Base-by-base conservation (phyloP, 495 filamentous ascomycete species). In the Penicillium waksmanii region DNA sequence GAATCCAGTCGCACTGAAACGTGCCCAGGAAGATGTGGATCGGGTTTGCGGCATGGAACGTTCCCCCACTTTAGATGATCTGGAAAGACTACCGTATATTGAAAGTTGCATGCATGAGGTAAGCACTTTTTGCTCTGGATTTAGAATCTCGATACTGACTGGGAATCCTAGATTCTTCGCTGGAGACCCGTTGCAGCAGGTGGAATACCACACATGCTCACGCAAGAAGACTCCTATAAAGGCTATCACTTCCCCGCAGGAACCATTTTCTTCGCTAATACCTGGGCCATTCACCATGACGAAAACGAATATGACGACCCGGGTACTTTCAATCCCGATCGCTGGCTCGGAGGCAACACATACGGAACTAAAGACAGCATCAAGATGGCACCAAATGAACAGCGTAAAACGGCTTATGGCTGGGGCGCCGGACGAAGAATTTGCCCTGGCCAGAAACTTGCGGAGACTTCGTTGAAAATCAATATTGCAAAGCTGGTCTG, bases 181-280 rank as follows among this genome's bases (percentile, higher is more conserved):
- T 79, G 77, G 77, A 63, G 68, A 18, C 64, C 75, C 0, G 51
- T 78, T 0, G 23, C 49, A 0, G 69, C 82, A 1, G 66, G 60
- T 7, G 74, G 69, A 1, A 65, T 87, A 19, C 83, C 85, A 0
- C 86, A 88, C 62, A 73, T 74, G 0, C 71, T 74, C 4, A 63
- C 70, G 6, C 59, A 77, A 12, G 85, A 86, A 49, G 82, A 87
- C 57, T 74, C 73, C n/a, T 84, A 84, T 56, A 62, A 71, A 17
- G 82, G 80, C 11, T 80, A 79, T 56, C 71, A 66, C 7, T 80
- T 84, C 33, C 81, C 83, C 19, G 79, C 79, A 59, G 72, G 73
- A 23, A 70, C 80, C 1, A 72, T 63, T 7, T 66, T 83, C 9
- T 61, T 83, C 19, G 63, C 72, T 27, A 77, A 79, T 36, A 65